These are phyloP conservation scores for Tetrastigma voinierianum DNA, from an alignment of 164 flowering plant species.

Conservation along the genomic window DNA sequence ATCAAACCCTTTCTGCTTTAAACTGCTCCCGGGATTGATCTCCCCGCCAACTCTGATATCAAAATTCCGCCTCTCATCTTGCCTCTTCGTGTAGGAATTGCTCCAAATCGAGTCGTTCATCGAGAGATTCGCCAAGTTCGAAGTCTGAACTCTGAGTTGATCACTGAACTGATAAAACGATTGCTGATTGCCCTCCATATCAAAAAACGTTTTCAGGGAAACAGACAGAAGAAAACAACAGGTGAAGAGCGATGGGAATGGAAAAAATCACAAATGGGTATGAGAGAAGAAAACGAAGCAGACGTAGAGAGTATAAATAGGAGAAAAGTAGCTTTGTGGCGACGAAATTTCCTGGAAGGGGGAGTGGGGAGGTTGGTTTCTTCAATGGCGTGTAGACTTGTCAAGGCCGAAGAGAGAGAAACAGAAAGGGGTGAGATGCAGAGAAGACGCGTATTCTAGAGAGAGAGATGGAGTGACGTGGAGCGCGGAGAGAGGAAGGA, in stretches of 20 bases:
- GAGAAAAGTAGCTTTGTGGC: background rate
- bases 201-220: background rate
- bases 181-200: constrained; percentile 70
- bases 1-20: background rate
- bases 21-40: constrained; percentile 3
- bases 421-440: no score
- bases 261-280: background rate
- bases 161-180: constrained; percentile 92
- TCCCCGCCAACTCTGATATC: constrained; percentile 62
- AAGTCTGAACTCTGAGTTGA: constrained; percentile 58
- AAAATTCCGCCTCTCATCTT: constrained; percentile 64
- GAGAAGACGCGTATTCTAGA: no score
- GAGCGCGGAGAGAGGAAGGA: no score
- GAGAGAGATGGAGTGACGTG: no score
- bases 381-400: constrained; percentile 47
- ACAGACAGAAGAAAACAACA: no score
- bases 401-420: constrained; percentile 21
- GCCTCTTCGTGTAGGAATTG: constrained; percentile 34
- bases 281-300: background rate
- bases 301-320: background rate
- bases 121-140: constrained; percentile 59
- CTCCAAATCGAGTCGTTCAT: constrained; percentile 83
- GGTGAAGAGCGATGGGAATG: no score
- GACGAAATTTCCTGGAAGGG: constrained; percentile 43
- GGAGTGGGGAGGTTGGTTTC: background rate